Conservation (phyloP, 106 monocot species). For the Cymbidium sinense region DNA sequence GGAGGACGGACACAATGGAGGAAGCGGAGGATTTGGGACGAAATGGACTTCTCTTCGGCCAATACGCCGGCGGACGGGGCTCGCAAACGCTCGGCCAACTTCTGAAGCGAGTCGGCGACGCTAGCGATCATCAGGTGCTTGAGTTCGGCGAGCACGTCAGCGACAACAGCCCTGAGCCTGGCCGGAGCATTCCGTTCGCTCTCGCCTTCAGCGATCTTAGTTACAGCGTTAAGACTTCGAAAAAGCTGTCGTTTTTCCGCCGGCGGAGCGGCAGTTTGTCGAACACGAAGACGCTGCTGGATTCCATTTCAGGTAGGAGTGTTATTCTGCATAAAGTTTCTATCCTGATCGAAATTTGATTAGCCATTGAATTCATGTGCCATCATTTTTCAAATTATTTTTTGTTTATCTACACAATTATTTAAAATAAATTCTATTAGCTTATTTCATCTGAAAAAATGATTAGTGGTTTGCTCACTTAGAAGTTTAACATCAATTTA, state of each 20-base stretch:
- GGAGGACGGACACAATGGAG: conserved; percentile 36
- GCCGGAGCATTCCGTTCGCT: conserved; percentile 18
- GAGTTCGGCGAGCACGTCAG: conserved; percentile 15
- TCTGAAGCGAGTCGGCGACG: conserved; percentile 39
- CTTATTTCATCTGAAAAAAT: too few relatives aligned
- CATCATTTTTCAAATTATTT: too few relatives aligned
- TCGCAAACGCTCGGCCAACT: conserved; percentile 50
- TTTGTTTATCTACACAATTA: too few relatives aligned
- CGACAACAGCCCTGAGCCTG: not conserved
- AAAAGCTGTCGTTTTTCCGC: conserved; percentile 23
- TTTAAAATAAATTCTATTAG: too few relatives aligned
- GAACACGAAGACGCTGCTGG: conserved; percentile 42
- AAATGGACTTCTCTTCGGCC: conserved; percentile 21
- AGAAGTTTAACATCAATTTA: too few relatives aligned
- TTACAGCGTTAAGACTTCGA: conserved; percentile 49
- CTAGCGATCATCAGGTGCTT: conserved; percentile 19
- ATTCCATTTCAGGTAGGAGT: conserved; percentile 35
- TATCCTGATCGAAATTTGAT: too few relatives aligned
- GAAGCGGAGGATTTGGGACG: conserved; percentile 44
- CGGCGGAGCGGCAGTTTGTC: not conserved
- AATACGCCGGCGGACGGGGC: not conserved
- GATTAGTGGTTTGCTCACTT: too few relatives aligned
- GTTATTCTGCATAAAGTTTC: too few relatives aligned
- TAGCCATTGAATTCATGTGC: too few relatives aligned
- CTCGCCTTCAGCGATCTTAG: conserved; percentile 69